phyloP scores from a whole-genome alignment of 2,329 filamentous ascomycete genomes.

The Blumeria hordei region DNA sequence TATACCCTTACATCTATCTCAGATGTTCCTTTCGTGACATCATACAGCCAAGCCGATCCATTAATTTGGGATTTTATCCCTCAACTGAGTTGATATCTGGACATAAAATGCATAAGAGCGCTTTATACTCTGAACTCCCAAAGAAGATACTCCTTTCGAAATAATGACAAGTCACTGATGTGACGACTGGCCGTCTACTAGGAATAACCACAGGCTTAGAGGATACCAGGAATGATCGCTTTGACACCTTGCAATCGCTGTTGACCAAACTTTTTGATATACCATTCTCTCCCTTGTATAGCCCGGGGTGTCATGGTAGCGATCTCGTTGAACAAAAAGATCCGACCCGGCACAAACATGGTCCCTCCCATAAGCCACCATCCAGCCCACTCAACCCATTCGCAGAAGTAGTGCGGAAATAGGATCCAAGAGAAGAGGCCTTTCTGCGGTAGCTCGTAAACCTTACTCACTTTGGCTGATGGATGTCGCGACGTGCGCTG shows the following conservation, averaged over 20 bases:
- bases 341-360: constrained; percentile 47
- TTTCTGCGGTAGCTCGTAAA: constrained; percentile 67
- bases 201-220: constrained; percentile 6
- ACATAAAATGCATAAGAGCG: neutral
- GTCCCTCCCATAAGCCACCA: constrained; percentile 56
- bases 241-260: constrained; percentile 53
- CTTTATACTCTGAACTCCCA: too few relatives aligned
- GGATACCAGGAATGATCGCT: constrained; percentile 37
- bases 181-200: neutral
- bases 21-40: too few relatives aligned
- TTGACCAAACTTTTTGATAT: constrained; percentile 65
- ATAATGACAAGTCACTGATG: too few relatives aligned
- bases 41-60: too few relatives aligned
- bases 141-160: too few relatives aligned
- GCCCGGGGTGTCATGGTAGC: constrained; percentile 78
- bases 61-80: neutral
- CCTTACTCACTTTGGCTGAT: constrained; percentile 35
- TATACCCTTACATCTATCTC: too few relatives aligned
- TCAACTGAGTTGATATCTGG: neutral
- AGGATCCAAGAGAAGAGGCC: constrained; percentile 65
- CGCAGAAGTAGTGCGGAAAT: constrained; percentile 83
- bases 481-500: constrained; percentile 18
- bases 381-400: constrained; percentile 90
- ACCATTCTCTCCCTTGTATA: constrained; percentile 62
- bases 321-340: constrained; percentile 70